Conservation (phyloP, 768 basidiomycete species). For the Lactarius hengduanensis region DNA sequence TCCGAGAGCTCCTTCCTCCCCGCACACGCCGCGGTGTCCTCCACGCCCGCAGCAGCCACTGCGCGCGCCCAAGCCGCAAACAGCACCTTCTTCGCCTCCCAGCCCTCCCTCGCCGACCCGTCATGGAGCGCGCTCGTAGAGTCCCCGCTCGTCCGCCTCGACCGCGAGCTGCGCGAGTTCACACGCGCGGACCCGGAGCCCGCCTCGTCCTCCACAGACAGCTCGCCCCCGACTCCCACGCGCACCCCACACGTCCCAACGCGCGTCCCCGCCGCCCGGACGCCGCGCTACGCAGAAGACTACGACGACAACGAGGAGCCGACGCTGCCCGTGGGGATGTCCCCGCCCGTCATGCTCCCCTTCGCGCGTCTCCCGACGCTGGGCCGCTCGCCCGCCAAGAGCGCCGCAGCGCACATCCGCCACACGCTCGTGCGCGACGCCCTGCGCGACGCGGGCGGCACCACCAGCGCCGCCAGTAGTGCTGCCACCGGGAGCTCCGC, state of each 20-base stretch:
- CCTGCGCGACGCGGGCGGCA: slow-evolving; percentile 21
- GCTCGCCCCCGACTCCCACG: slow-evolving; percentile 51
- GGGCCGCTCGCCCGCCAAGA: slow-evolving; percentile 67
- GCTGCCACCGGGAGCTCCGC: slow-evolving; percentile 41
- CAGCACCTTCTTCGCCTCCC: slow-evolving; percentile 11
- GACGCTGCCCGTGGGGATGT: slow-evolving; percentile 54
- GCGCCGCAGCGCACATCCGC: slow-evolving; percentile 68
- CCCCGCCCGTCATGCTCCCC: slow-evolving; percentile 49
- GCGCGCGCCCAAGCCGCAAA: neutral
- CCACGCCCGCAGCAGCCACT: slow-evolving; percentile 60
- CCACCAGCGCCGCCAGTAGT: neutral
- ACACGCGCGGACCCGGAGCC: slow-evolving; percentile 42
- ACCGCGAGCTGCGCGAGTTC: slow-evolving; percentile 59
- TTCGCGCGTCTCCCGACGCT: slow-evolving; percentile 37
- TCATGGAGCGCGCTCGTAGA: slow-evolving; percentile 77
- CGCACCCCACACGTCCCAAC: slow-evolving; percentile 62
- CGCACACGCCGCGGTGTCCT: slow-evolving; percentile 67
- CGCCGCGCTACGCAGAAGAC: slow-evolving; percentile 39
- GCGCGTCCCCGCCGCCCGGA: slow-evolving; percentile 46
- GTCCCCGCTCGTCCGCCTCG: slow-evolving; percentile 67
- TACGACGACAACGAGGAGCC: slow-evolving; percentile 54
- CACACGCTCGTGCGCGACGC: slow-evolving; percentile 56
- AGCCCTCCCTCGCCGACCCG: slow-evolving; percentile 35
- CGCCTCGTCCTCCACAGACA: slow-evolving; percentile 16
- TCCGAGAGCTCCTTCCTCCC: slow-evolving; percentile 77